phyloP scores from a whole-genome alignment of 2,329 filamentous ascomycete genomes.

The Ceratocystis huliohia region DNA sequence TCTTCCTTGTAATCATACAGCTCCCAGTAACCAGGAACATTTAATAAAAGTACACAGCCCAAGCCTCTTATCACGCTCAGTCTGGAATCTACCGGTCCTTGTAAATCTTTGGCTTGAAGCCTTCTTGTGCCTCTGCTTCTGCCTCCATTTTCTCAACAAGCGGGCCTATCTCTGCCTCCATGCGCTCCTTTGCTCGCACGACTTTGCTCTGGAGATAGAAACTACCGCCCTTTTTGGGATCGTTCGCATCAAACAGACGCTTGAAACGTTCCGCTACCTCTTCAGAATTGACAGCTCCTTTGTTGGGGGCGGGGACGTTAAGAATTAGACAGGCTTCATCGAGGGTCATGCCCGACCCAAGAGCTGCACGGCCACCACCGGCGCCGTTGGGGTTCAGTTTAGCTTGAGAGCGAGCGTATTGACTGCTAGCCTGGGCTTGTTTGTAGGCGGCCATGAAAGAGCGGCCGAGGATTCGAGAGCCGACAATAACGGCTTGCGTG shows the following conservation, averaged over 20 bases:
- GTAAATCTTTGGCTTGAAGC: constrained; percentile 91
- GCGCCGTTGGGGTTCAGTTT: constrained; percentile 40
- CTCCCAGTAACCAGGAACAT: neutral
- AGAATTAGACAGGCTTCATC: constrained; percentile 96
- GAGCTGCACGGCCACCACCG: constrained; percentile 39
- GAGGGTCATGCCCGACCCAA: constrained; percentile 65
- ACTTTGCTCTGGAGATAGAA: constrained; percentile 99
- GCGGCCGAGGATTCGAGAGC: constrained; percentile 80
- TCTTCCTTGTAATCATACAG: constrained; percentile 4
- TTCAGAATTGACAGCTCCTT: constrained; percentile 62
- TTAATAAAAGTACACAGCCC: constrained; percentile 12
- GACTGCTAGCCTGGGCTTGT: constrained; percentile 77
- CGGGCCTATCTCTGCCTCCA: constrained; percentile 73
- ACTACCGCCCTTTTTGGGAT: constrained; percentile 88
- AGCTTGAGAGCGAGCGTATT: constrained; percentile 62
- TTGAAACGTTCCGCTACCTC: constrained; percentile 81
- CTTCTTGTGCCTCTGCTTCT: constrained; percentile 68
- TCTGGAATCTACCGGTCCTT: constrained; percentile 53
- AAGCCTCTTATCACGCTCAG: neutral
- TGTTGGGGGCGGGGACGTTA: constrained; percentile 73
- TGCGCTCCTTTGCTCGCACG: constrained; percentile 74
- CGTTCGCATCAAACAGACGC: constrained; percentile 84
- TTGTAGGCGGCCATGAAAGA: constrained; percentile 91
- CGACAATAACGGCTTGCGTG: constrained; percentile 82
- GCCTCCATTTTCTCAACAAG: constrained; percentile 56